phyloP scores from a whole-genome alignment of 163 green algal species.

The Volvox carteri region DNA sequence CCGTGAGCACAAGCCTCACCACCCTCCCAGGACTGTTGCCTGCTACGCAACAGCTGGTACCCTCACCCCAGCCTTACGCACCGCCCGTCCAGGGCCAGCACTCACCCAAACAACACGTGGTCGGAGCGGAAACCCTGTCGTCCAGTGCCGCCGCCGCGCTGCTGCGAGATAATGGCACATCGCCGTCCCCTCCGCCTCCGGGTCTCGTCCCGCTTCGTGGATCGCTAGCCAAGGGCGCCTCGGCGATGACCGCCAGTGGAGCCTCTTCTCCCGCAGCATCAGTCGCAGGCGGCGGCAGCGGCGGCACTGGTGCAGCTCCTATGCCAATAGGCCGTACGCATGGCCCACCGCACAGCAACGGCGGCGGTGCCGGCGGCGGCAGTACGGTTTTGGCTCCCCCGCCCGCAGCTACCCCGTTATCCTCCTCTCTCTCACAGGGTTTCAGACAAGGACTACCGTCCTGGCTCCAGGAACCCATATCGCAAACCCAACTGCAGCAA shows the following conservation, averaged over 20 bases:
- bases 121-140: not conserved
- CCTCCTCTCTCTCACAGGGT: slow-evolving; percentile 27
- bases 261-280: not conserved
- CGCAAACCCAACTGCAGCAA: not conserved
- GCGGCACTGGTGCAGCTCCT: not conserved
- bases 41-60: not conserved
- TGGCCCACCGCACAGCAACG: not conserved
- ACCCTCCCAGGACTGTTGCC: not conserved
- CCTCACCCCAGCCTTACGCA: not conserved
- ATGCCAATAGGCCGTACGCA: not conserved
- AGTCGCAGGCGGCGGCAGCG: not conserved
- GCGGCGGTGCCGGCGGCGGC: not conserved
- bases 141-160: not conserved
- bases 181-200: too few relatives aligned
- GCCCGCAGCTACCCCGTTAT: not conserved
- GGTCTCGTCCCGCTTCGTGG: slow-evolving; percentile 2
- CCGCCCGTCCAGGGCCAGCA: not conserved
- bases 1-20: not conserved
- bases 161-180: not conserved
- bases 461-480: slow-evolving; percentile 7
- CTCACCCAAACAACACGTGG: not conserved
- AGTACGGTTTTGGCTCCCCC: not conserved
- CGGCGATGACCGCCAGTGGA: not conserved
- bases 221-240: not conserved
- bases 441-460: slow-evolving; percentile 20